Evolutionary conservation across 208 protist species (phyloP).

Genomic region (Wallacemonas sp.): DNA sequence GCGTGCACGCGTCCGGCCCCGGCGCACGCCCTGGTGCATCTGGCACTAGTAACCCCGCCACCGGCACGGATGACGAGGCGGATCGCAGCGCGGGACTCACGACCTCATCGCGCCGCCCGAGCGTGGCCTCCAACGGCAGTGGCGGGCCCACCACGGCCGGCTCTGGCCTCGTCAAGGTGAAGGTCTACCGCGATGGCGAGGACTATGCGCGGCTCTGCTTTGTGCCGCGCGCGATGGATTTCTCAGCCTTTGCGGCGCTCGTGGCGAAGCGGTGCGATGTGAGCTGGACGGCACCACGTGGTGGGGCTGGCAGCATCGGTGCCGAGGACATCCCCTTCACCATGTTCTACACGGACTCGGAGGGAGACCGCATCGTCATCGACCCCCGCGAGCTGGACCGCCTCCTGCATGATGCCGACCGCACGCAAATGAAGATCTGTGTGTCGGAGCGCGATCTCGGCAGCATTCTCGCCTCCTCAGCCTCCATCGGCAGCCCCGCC

Average conservation of each 20-base stretch:
- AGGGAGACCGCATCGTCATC: slow-evolving; percentile 10
- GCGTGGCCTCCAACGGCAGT: not conserved
- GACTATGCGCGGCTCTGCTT: slow-evolving; percentile 16
- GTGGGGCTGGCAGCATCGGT: not conserved
- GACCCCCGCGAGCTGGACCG: slow-evolving; percentile 13
- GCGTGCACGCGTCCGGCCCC: not conserved
- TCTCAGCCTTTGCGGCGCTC: slow-evolving; percentile 1
- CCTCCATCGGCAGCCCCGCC: slow-evolving; percentile 1
- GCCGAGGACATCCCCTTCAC: slow-evolving; percentile 7
- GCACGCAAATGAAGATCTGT: slow-evolving; percentile 21
- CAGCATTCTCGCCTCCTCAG: not conserved
- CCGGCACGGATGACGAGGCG: not conserved
- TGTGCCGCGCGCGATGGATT: slow-evolving; percentile 7
- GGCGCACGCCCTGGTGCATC: not conserved
- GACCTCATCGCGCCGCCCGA: not conserved
- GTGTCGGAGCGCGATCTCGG: slow-evolving; percentile 2
- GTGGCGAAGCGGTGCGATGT: not conserved
- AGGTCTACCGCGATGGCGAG: slow-evolving; percentile 18
- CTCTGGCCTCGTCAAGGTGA: slow-evolving; percentile 17
- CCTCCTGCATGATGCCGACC: slow-evolving; percentile 18
- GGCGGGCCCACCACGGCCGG: not conserved
- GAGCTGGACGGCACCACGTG: not conserved
- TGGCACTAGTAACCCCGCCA: not conserved
- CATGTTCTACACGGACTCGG: slow-evolving; percentile 16
- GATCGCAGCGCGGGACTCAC: not conserved